Evolutionary conservation across 2,329 filamentous ascomycete species (phyloP).

Genomic region (Aspergillus arachidicola): DNA sequence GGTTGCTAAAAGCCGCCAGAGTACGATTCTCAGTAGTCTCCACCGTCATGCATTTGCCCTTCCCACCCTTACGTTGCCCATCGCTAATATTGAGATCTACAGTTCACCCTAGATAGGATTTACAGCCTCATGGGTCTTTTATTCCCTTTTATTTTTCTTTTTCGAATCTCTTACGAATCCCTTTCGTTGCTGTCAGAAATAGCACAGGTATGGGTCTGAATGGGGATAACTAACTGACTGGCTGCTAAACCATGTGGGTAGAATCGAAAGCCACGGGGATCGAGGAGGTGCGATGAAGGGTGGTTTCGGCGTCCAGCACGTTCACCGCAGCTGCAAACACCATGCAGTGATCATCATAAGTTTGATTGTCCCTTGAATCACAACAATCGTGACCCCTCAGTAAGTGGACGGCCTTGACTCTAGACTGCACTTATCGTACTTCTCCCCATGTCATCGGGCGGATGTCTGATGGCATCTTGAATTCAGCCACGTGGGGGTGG

Average conservation of each 20-base stretch:
- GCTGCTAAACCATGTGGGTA: slow-evolving; percentile 5
- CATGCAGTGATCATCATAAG: background rate
- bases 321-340: slow-evolving; percentile 1
- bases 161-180: background rate
- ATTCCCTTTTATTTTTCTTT: background rate
- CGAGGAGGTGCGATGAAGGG: background rate
- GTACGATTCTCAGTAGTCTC: background rate
- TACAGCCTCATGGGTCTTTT: slow-evolving; percentile 1
- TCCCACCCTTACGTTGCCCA: background rate
- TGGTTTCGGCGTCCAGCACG: background rate
- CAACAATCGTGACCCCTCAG: background rate
- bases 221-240: background rate
- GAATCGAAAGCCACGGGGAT: background rate
- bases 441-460: background rate
- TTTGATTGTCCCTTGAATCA: background rate
- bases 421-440: background rate
- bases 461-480: background rate
- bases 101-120: background rate
- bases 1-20: background rate
- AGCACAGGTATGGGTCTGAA: background rate
- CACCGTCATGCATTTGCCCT: background rate
- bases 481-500: slow-evolving; percentile 1
- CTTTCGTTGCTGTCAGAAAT: background rate
- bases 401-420: background rate
- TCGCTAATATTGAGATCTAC: slow-evolving; percentile 11